Percentiles rank a stretch among this genome's conserved stretches.
Evolutionary conservation across 2,329 filamentous ascomycete species (phyloP).

Genomic region (Dissoconium aciculare): DNA sequence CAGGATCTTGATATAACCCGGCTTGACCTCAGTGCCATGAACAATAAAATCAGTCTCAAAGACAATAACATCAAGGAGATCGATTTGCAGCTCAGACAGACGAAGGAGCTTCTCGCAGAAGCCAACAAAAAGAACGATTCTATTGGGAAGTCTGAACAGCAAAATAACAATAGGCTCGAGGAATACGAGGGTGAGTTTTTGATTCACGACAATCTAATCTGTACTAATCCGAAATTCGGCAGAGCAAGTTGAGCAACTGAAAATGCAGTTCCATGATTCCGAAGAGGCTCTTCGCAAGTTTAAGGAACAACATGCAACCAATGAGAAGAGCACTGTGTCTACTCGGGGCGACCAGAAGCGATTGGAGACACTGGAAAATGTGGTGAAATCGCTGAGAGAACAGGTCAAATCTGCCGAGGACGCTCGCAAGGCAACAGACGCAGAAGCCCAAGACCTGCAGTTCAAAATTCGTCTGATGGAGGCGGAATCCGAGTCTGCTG

Average conservation of each 20-base stretch:
- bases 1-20: slow-evolving; percentile 46
- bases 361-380: slow-evolving; percentile 37
- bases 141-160: too few species aligned
- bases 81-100: slow-evolving; percentile 5
- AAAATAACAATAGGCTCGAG: too few species aligned
- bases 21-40: slow-evolving; percentile 35
- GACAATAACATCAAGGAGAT: slow-evolving; percentile 12
- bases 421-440: slow-evolving; percentile 32
- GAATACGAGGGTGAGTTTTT: too few species aligned
- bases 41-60: slow-evolving; percentile 14
- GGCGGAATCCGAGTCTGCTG: slow-evolving; percentile 13
- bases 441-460: slow-evolving; percentile 27
- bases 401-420: slow-evolving; percentile 41
- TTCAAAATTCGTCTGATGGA: slow-evolving; percentile 18
- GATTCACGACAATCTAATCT: too few species aligned
- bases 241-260: too few species aligned
- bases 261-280: too few species aligned
- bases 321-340: neutral
- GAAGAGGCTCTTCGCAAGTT: too few species aligned
- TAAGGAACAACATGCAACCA: too few species aligned
- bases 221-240: too few species aligned
- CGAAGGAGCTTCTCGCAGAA: slow-evolving; percentile 1
- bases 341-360: slow-evolving; percentile 34
- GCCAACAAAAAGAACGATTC: too few species aligned
- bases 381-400: slow-evolving; percentile 39